Base-by-base conservation (phyloP, 2,329 filamentous ascomycete species). In the Fonsecaea nubica region DNA sequence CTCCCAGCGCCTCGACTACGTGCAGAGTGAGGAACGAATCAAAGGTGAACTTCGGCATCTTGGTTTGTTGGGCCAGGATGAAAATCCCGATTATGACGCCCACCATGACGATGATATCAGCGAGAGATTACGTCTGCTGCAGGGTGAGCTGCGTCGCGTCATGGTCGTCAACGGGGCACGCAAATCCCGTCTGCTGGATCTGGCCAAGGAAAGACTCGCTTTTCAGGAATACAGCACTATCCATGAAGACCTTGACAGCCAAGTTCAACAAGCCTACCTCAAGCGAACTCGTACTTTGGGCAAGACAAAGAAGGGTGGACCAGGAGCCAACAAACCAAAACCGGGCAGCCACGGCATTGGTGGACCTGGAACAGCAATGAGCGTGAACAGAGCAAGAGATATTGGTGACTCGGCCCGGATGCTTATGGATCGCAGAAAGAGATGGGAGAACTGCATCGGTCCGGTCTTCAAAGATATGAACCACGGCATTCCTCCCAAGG, bases 191-290 rank as follows among this genome's bases (percentile, higher is more conserved):
- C 84, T 99, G 10, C 88, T 92, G 1, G 93, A 97, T 42, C 85
- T 97, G 33, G 92, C 95, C 7, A 91, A 93, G 73, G 93, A 97
- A 77, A 89, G 92, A 71, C 94, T 99, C 87, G 95, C 95, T 0
- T 90, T 95, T 80, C 95, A 99, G 76, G 95, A 99, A 77, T 99
- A 97, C 82, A 91, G 90, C 77, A 97, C 93, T 63, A 99, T 99
- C 73, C 90, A 96, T 58, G 95, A 99, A 76, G 95, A 99, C 77
- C 88, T 99, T 25, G 95, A 99, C 82, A 89, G 89, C 50, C 95
- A 98, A 77, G 93, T 98, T 50, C 93, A 98, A 76, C 90, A 92
- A 59, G 94, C 95, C 3, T 99, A 98, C 76, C 88, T 96, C 53
- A 99, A 99, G 81, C 91, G 95, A 30, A 98, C 94, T 33, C 89